Percentiles rank a stretch among this genome's conserved stretches.
These are phyloP conservation scores for Coemansia sp. DNA, from an alignment of 192 early-diverging fungal species.

Conservation along the genomic window DNA sequence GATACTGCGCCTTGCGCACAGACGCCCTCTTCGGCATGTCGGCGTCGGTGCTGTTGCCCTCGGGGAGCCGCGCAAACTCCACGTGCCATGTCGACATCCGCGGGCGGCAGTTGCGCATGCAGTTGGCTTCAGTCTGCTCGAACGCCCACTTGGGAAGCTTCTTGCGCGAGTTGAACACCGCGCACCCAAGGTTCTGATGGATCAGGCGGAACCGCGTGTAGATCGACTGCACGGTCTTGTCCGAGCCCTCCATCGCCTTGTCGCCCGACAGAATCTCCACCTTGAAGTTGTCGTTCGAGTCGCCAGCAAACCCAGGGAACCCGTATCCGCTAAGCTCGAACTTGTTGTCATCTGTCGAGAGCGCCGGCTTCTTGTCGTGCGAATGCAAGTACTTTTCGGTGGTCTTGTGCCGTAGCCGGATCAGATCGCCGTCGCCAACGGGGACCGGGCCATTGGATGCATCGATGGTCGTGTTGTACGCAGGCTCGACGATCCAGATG, in stretches of 20 bases:
- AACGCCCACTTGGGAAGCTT: constrained; percentile 93
- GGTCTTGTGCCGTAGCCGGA: constrained; percentile 69
- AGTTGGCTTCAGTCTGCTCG: constrained; percentile 92
- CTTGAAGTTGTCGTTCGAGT: constrained; percentile 89
- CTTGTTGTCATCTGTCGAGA: constrained; percentile 67
- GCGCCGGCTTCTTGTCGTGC: constrained; percentile 71
- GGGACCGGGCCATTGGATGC: constrained; percentile 46
- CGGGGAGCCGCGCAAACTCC: constrained; percentile 61
- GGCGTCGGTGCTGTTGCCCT: constrained; percentile 40
- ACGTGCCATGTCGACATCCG: constrained; percentile 83
- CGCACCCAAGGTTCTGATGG: constrained; percentile 71
- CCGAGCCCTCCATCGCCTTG: constrained; percentile 40
- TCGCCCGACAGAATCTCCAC: constrained; percentile 71
- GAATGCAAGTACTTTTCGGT: constrained; percentile 72
- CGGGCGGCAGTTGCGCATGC: constrained; percentile 79
- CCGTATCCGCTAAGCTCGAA: constrained; percentile 79
- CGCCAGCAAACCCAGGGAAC: constrained; percentile 72
- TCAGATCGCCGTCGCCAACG: constrained; percentile 65
- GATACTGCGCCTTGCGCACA: constrained; percentile 59
- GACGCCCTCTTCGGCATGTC: constrained; percentile 11
- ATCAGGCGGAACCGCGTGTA: constrained; percentile 73
- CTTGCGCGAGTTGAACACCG: constrained; percentile 77
- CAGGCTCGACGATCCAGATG: constrained; percentile 65
- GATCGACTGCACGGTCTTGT: constrained; percentile 63
- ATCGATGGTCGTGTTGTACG: constrained; percentile 44